phyloP scores from a whole-genome alignment of 805 yeast genomes.

The Cyberlindnera nakhonratchasimensis region DNA sequence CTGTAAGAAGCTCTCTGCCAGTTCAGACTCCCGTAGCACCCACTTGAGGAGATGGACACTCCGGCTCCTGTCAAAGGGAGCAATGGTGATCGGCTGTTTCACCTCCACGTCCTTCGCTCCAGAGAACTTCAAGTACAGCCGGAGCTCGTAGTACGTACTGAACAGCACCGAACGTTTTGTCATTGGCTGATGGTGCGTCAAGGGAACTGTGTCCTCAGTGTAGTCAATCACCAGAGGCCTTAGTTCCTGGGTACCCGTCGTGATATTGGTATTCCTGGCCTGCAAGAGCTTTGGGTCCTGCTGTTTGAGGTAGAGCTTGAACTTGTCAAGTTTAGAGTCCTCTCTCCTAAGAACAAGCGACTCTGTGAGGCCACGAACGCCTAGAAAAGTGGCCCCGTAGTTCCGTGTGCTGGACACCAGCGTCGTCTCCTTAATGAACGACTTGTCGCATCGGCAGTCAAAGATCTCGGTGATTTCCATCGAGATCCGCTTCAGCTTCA shows the following conservation, averaged over 20 bases:
- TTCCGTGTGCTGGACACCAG: slow-evolving; percentile 29
- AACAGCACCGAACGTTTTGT: slow-evolving; percentile 50
- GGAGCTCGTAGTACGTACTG: slow-evolving; percentile 48
- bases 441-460: slow-evolving; percentile 36
- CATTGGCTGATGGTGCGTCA: slow-evolving; percentile 44
- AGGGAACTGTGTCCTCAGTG: slow-evolving; percentile 27
- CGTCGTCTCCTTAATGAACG: slow-evolving; percentile 44
- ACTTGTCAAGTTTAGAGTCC: slow-evolving; percentile 22
- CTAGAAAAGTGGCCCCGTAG: slow-evolving; percentile 15
- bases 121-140: slow-evolving; percentile 41
- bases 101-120: slow-evolving; percentile 49
- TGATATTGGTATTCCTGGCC: slow-evolving; percentile 21
- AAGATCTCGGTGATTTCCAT: slow-evolving; percentile 51
- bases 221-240: slow-evolving; percentile 30
- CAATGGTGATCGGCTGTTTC: slow-evolving; percentile 48
- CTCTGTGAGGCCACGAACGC: slow-evolving; percentile 10
- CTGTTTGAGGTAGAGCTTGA: slow-evolving; percentile 30
- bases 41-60: slow-evolving; percentile 49
- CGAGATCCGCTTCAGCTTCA: slow-evolving; percentile 42
- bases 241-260: slow-evolving; percentile 19
- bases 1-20: slow-evolving; percentile 32
- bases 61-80: slow-evolving; percentile 49
- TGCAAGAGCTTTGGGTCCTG: slow-evolving; percentile 30
- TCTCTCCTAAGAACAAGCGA: slow-evolving; percentile 27
- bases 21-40: slow-evolving; percentile 50